Percentiles rank a stretch among this genome's conserved stretches.
Conservation (phyloP, 306 rosid species). For the Clitoria ternatea region DNA sequence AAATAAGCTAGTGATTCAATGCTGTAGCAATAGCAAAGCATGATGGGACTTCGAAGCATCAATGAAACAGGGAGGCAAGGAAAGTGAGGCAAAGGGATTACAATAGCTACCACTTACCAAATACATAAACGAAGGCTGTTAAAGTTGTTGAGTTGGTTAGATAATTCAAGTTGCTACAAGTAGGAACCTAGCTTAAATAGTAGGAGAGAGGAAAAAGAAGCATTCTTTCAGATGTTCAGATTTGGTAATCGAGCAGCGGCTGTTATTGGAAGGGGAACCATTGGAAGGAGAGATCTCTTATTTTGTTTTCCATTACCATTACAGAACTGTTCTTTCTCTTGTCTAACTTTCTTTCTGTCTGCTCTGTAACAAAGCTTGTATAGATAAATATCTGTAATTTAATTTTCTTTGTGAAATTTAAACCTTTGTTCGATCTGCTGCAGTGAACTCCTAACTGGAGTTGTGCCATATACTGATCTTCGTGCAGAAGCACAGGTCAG, state of each 20-base stretch:
- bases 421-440: constrained; percentile 27
- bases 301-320: not conserved
- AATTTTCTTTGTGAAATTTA: not conserved
- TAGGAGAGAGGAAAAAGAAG: not conserved
- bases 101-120: not conserved
- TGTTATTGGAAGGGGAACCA: not conserved
- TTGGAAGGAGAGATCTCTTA: not conserved
- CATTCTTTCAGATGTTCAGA: not conserved
- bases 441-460: constrained; percentile 96
- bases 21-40: not conserved
- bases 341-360: not conserved
- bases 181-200: not conserved
- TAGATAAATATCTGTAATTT: not conserved
- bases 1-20: not conserved
- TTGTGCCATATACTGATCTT: constrained; percentile 96
- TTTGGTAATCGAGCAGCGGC: not conserved
- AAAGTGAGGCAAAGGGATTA: not conserved
- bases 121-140: not conserved
- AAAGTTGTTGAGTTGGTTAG: not conserved
- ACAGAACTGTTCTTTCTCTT: not conserved
- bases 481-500: constrained; percentile 88
- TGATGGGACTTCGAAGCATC: not conserved
- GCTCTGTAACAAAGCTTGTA: not conserved
- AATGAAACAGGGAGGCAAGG: not conserved
- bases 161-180: not conserved